Percentiles rank a stretch among this genome's conserved stretches.
Evolutionary conservation across 2,329 filamentous ascomycete species (phyloP).

Genomic region (Fusarium hostae): DNA sequence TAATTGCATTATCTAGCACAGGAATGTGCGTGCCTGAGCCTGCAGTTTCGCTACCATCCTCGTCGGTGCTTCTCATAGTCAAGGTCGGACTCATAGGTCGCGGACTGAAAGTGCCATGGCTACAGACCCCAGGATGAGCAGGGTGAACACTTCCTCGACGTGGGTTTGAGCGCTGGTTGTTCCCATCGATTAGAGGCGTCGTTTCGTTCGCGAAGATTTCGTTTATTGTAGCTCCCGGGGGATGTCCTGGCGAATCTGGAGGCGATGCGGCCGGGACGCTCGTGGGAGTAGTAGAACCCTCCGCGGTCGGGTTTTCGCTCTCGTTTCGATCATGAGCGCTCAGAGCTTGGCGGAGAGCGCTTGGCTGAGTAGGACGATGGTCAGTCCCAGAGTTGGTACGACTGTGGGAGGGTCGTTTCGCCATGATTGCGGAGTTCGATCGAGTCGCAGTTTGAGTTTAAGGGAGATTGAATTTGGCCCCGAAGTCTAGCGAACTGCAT

Average conservation of each 20-base stretch:
- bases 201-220: constrained; percentile 55
- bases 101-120: constrained; percentile 82
- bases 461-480: not conserved
- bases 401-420: constrained; percentile 43
- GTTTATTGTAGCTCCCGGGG: constrained; percentile 31
- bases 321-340: constrained; percentile 45
- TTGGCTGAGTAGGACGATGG: constrained; percentile 57
- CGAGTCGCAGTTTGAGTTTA: not conserved
- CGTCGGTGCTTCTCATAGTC: constrained; percentile 47
- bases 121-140: constrained; percentile 64
- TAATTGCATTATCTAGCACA: constrained; percentile 54
- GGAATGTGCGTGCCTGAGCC: constrained; percentile 49
- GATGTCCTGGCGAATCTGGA: constrained; percentile 39
- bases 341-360: constrained; percentile 59
- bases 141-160: constrained; percentile 43
- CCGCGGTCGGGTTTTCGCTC: constrained; percentile 11
- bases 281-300: constrained; percentile 11
- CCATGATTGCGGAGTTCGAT: constrained; percentile 37
- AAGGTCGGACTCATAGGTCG: constrained; percentile 63
- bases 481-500: not conserved
- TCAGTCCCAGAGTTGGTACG: constrained; percentile 47
- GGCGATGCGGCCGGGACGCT: constrained; percentile 36
- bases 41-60: constrained; percentile 49
- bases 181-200: constrained; percentile 59
- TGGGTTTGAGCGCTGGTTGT: constrained; percentile 33